phyloP scores from a whole-genome alignment of 768 basidiomycete genomes.

The Mycena sanguinolenta region DNA sequence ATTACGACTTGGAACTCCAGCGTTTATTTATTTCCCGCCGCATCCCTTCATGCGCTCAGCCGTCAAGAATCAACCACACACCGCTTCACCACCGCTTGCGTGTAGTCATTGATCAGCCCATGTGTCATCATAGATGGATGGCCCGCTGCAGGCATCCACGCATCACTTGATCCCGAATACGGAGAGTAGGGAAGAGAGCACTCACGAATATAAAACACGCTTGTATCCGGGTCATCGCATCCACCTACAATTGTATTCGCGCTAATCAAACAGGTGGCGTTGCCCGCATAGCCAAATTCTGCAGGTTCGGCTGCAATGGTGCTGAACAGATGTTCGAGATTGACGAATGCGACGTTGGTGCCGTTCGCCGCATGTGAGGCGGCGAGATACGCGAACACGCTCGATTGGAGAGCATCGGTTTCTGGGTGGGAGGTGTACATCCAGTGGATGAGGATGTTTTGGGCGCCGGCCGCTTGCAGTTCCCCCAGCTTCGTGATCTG shows the following conservation, averaged over 20 bases:
- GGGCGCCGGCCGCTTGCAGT: conserved; percentile 46
- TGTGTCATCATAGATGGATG: conserved; percentile 48
- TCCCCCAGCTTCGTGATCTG: conserved; percentile 45
- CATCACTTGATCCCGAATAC: no score
- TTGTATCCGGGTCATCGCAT: conserved; percentile 46
- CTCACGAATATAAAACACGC: conserved; percentile 49
- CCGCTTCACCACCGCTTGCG: conserved; percentile 36
- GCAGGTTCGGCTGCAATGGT: conserved; percentile 41
- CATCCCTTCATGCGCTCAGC: no score
- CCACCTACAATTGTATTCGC: conserved; percentile 46
- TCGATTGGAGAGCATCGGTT: conserved; percentile 44
- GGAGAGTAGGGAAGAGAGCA: conserved; percentile 2
- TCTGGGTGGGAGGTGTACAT: conserved; percentile 49
- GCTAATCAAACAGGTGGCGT: conserved; percentile 49
- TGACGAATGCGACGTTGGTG: conserved; percentile 48
- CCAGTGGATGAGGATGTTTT: conserved; percentile 49
- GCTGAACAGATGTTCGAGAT: conserved; percentile 45
- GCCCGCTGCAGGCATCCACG: no score
- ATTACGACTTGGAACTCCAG: no score
- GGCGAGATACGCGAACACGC: conserved; percentile 44
- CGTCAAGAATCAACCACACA: conserved; percentile 4
- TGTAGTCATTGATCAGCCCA: conserved; percentile 45
- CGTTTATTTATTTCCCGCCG: no score
- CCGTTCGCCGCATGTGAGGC: conserved; percentile 43
- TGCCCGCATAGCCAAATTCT: conserved; percentile 45